phyloP scores from a whole-genome alignment of 2,329 filamentous ascomycete genomes.

The Hypoxylon sp. region DNA sequence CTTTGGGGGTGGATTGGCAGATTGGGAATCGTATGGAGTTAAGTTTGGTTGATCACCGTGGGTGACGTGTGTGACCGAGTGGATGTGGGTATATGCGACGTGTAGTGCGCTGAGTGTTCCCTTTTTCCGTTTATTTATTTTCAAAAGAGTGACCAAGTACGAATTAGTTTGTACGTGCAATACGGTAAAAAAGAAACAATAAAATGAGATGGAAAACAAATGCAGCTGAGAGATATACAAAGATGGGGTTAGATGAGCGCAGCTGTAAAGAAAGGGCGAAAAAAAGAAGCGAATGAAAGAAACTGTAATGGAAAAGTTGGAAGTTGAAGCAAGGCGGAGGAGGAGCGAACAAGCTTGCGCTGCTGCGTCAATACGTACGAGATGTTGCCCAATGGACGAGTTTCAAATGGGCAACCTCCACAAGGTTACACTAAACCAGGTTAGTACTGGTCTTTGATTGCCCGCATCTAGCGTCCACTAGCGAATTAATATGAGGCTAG shows the following conservation, averaged over 20 bases:
- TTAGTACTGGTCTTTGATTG: conserved; percentile 9
- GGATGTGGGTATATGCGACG: conserved; percentile 31
- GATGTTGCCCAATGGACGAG: conserved; percentile 10
- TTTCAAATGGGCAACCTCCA: conserved; percentile 21
- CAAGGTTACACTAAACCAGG: neutral
- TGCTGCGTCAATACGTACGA: too few species aligned
- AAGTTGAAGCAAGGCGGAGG: conserved; percentile 23
- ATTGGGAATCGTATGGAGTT: conserved; percentile 17
- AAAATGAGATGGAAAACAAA: conserved; percentile 8
- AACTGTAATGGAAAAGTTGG: neutral
- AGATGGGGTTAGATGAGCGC: conserved; percentile 12
- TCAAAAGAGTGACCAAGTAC: conserved; percentile 23
- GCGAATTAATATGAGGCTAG: conserved; percentile 4
- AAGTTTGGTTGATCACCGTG: conserved; percentile 23
- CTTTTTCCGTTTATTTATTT: conserved; percentile 12
- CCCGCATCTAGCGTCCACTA: conserved; percentile 15
- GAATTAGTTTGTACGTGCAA: neutral
- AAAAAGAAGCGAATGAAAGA: conserved; percentile 32
- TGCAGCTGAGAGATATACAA: conserved; percentile 4
- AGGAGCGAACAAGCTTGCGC: too few species aligned
- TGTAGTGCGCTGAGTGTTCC: conserved; percentile 27
- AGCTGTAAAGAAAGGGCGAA: conserved; percentile 14
- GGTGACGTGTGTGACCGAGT: conserved; percentile 33
- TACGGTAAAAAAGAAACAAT: conserved; percentile 4
- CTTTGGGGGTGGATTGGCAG: conserved; percentile 9